A percentile compares a stretch with the other conserved stretches of the same genome.
Evolutionary conservation across 768 basidiomycete genomes (phyloP).

Genomic region (Auriscalpium microsporum): DNA sequence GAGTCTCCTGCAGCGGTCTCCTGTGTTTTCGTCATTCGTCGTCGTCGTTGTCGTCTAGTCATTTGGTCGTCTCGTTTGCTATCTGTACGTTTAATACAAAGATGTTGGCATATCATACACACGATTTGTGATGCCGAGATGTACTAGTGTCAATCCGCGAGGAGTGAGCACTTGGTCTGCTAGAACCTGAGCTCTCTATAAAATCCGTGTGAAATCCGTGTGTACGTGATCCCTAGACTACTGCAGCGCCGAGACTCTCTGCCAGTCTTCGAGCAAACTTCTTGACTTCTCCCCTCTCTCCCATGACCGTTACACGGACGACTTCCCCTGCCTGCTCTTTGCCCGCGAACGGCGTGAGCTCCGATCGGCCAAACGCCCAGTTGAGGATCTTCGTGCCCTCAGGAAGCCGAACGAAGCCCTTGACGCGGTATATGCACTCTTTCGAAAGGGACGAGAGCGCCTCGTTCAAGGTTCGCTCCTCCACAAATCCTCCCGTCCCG

Average conservation of each 20-base stretch:
- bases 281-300: conserved; percentile 73
- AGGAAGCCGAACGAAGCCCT: conserved; percentile 66
- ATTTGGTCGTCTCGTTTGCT: not conserved
- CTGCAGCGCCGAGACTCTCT: conserved; percentile 29
- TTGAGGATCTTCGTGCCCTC: conserved; percentile 54
- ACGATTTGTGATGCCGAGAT: too few relatives aligned
- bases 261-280: conserved; percentile 50
- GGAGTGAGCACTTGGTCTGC: too few relatives aligned
- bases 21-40: not conserved
- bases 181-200: too few relatives aligned
- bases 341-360: conserved; percentile 38
- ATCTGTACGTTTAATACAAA: not conserved
- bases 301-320: conserved; percentile 82
- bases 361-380: conserved; percentile 89
- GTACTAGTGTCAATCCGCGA: too few relatives aligned
- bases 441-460: conserved; percentile 51
- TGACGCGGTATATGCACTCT: conserved; percentile 73
- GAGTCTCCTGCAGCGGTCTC: not conserved
- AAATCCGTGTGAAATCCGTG: too few relatives aligned
- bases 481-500: conserved; percentile 16
- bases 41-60: not conserved
- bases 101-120: too few relatives aligned
- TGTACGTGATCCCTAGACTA: conserved; percentile 6
- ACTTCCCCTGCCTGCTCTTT: conserved; percentile 24
- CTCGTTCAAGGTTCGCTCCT: conserved; percentile 30